These are phyloP conservation scores for Paramecium biaurelia DNA, from an alignment of 73 alveolate genomes.

Conservation along the genomic window DNA sequence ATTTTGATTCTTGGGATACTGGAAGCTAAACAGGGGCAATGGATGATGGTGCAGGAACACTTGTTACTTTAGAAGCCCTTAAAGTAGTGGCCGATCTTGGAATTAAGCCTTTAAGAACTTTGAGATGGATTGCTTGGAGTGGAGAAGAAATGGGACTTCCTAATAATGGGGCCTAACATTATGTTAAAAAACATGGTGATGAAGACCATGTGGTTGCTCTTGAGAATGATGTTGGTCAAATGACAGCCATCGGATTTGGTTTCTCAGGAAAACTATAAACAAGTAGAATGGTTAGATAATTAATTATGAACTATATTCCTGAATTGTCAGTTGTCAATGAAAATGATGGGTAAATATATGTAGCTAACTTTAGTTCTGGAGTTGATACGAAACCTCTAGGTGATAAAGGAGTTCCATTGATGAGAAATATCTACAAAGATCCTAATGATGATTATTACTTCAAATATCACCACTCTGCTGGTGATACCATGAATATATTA, in stretches of 20 bases:
- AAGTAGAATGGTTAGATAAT: background rate
- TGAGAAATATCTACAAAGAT: conserved; percentile 57
- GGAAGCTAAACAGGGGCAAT: conserved; percentile 63
- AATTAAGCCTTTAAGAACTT: conserved; percentile 46
- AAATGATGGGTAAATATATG: background rate
- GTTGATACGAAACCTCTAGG: conserved; percentile 58
- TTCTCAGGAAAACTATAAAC: conserved; percentile 46
- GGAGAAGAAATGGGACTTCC: conserved; percentile 62
- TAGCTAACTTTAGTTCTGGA: background rate
- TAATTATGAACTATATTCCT: background rate
- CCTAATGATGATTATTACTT: conserved; percentile 50
- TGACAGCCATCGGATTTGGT: conserved; percentile 45
- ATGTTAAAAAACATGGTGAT: conserved; percentile 20
- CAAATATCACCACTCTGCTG: conserved; percentile 53
- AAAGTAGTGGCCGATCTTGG: background rate
- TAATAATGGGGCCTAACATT: conserved; percentile 33
- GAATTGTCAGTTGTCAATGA: background rate
- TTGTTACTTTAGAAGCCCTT: conserved; percentile 48
- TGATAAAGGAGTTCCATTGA: conserved; percentile 41
- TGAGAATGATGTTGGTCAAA: conserved; percentile 52
- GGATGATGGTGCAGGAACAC: conserved; percentile 61
- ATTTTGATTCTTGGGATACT: conserved; percentile 57
- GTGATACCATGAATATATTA: conserved; percentile 48
- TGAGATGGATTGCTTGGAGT: conserved; percentile 67
- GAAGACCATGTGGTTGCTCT: conserved; percentile 55